Base-by-base conservation (phyloP, 2,329 filamentous ascomycete genomes). In the Ilyonectria robusta region DNA sequence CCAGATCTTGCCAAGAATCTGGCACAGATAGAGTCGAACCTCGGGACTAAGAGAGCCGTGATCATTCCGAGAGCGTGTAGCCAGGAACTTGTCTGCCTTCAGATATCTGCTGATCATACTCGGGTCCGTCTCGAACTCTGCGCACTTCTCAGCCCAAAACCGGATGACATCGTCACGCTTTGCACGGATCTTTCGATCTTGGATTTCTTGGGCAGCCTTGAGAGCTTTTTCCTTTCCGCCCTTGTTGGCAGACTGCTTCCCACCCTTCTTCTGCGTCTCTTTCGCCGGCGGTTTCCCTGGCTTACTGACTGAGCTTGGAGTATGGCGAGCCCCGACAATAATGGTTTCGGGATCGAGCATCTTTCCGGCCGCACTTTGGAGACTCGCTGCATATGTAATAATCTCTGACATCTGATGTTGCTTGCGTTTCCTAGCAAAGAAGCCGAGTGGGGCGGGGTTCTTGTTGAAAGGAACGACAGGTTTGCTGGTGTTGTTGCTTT, bases 401-500 rank as follows among this genome's bases (percentile, higher is more conserved):
- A 92, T 92, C 65, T 93, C 90, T 1, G 87, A 85, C 87, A 93
- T 92, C 74, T 89, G 90, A 58, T 83, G 84, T 72, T 94, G 91
- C 50, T 91, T 89, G 59, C 81, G 81, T 68, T 81, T 85, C 59
- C 78, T 79, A 7, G 83, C 78, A 29, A 66, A 78, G 53, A 74
- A 79, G 1, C 70, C 78, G 15, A 72, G 62, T 29, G 55, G 55
- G 1, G 70, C 71, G 6, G 61, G 44, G 5, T 61, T 59, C 60
- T 83, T 85, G 2, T 83, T 85, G 2, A 76, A 70, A 29, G 87
- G 84, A 3, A 89, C 70, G 0, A 84, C 81, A 29, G 82, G 84
- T 70, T 87, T 26, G 26, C 26, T 26, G 4, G 5, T 26, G 26
- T 6, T 6, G 4, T 26, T 26, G 26, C 26, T 26, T 26, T 26